A percentile compares a stretch with the other conserved stretches of the same genome.
Evolutionary conservation across 257 asterid genomes (phyloP).

Genomic region (Solanum sejunctum): DNA sequence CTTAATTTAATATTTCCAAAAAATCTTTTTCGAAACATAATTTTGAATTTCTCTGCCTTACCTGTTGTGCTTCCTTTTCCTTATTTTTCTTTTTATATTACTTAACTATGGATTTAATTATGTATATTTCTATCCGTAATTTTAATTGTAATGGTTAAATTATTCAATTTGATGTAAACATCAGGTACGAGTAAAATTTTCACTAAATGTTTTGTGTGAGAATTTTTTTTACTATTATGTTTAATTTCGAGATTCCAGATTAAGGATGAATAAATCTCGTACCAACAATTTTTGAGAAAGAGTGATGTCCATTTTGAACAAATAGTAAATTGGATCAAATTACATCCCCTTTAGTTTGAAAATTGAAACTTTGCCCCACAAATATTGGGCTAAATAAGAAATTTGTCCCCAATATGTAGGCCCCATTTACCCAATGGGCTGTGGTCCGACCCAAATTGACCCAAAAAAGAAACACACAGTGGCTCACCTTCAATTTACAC

Average conservation of each 20-base stretch:
- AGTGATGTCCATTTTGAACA: background rate
- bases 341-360: background rate
- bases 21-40: no score
- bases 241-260: background rate
- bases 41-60: no score
- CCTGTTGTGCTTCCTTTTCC: no score
- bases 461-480: background rate
- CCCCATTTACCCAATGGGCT: background rate
- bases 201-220: no score
- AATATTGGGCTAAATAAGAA: background rate
- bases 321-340: background rate
- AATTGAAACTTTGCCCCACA: background rate
- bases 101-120: no score
- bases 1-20: no score
- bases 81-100: no score
- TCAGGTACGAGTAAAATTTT: background rate
- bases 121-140: no score
- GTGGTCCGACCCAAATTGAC: background rate
- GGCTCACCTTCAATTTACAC: background rate
- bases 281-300: background rate
- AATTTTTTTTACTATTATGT: background rate
- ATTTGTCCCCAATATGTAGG: background rate
- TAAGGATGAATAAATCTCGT: background rate
- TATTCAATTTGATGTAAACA: background rate
- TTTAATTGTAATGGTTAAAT: no score